phyloP scores from a whole-genome alignment of 2,329 filamentous ascomycete species.

The Blumeriella jaapii region DNA sequence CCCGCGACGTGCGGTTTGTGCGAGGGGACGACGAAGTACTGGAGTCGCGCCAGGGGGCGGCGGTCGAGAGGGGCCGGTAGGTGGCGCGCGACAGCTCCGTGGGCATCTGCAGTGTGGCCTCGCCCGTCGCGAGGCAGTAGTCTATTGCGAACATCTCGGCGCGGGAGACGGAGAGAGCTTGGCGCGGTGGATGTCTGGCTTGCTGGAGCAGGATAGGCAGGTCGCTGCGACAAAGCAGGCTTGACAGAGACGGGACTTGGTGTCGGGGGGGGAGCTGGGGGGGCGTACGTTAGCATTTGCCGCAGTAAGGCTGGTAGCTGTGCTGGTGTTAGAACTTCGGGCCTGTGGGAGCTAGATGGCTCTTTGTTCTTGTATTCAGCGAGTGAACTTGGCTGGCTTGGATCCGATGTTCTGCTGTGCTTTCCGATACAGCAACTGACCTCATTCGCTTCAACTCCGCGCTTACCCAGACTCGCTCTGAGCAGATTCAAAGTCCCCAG shows the following conservation, averaged over 20 bases:
- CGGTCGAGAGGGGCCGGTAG: conserved; percentile 12
- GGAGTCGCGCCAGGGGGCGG: conserved; percentile 12
- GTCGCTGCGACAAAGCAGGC: conserved; percentile 8
- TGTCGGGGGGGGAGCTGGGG: conserved; percentile 6
- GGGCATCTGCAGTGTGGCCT: conserved; percentile 2
- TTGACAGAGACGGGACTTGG: conserved; percentile 8
- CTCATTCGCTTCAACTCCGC: too few species aligned
- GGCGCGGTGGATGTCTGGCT: conserved; percentile 7
- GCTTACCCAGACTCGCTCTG: too few species aligned
- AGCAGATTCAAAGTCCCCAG: too few species aligned
- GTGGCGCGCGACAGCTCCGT: conserved; percentile 8
- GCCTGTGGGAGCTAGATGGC: background rate
- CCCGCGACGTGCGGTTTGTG: conserved; percentile 7
- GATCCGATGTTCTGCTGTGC: too few species aligned
- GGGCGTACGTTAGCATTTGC: conserved; percentile 9
- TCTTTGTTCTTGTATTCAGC: conserved; percentile 2
- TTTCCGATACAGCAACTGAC: too few species aligned
- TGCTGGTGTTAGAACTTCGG: background rate
- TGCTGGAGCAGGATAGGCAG: conserved; percentile 7
- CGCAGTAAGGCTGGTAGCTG: conserved; percentile 15
- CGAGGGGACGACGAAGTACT: conserved; percentile 14
- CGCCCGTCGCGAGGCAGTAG: conserved; percentile 4
- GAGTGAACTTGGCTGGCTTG: too few species aligned
- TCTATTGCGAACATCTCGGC: conserved; percentile 11
- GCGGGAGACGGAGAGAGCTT: conserved; percentile 1